Evolutionary conservation across 805 yeast genomes (phyloP).

Genomic region (Sugiyamaella qingdaonensis): DNA sequence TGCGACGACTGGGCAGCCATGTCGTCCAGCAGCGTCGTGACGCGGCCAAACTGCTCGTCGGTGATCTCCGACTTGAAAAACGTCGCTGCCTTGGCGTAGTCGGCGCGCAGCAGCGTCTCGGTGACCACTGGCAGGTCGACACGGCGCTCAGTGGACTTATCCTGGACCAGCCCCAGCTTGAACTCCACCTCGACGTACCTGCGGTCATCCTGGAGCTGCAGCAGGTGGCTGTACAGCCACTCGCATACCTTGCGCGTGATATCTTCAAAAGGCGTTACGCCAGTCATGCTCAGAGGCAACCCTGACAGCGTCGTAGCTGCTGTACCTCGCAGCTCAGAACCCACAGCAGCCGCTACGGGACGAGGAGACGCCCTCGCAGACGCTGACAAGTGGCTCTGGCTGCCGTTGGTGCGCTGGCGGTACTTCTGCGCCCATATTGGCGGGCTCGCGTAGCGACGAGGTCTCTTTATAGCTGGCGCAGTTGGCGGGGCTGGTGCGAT

Average conservation of each 20-base stretch:
- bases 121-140: slow-evolving; percentile 30
- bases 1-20: slow-evolving; percentile 7
- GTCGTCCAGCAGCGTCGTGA: slow-evolving; percentile 22
- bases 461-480: slow-evolving; percentile 38
- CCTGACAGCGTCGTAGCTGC: slow-evolving; percentile 29
- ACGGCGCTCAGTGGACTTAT: slow-evolving; percentile 26
- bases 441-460: slow-evolving; percentile 56
- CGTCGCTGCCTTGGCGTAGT: slow-evolving; percentile 25
- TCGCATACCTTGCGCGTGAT: slow-evolving; percentile 75
- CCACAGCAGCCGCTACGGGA: slow-evolving; percentile 24
- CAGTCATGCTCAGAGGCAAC: slow-evolving; percentile 56
- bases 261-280: slow-evolving; percentile 74
- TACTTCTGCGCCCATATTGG: slow-evolving; percentile 86
- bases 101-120: slow-evolving; percentile 31
- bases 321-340: not conserved
- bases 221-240: slow-evolving; percentile 83
- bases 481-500: not conserved
- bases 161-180: slow-evolving; percentile 32
- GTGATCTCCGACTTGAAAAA: slow-evolving; percentile 28
- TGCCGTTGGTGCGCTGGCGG: slow-evolving; percentile 38
- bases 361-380: not conserved
- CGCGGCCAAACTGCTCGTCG: slow-evolving; percentile 25
- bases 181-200: slow-evolving; percentile 44
- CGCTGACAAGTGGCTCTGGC: slow-evolving; percentile 4
- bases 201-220: slow-evolving; percentile 28